Evolutionary conservation across 1,139 yeast genomes (phyloP), one percentile per base, ranked within the genome.

Genomic region (Saccharomycopsis hybrid): DNA sequence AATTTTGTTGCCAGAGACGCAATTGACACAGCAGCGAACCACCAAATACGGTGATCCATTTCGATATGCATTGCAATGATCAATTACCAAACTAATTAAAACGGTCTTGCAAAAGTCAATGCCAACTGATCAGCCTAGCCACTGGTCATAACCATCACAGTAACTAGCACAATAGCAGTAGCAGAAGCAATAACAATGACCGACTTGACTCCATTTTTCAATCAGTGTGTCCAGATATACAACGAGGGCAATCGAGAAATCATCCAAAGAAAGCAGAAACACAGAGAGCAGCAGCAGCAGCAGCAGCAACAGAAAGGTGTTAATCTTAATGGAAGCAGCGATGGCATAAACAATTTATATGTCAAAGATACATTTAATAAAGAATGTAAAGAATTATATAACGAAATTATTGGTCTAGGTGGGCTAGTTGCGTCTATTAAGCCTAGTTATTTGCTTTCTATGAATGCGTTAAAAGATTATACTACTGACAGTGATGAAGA

Each of bases 151-250:
- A n/a, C n/a, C n/a, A n/a, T n/a, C n/a, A n/a, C n/a, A n/a, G n/a
- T n/a, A n/a, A n/a, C n/a, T n/a, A n/a, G n/a, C n/a, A n/a, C n/a
- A n/a, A n/a, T n/a, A n/a, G n/a, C n/a, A n/a, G n/a, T n/a, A n/a
- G n/a, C n/a, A n/a, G n/a, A n/a, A n/a, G n/a, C n/a, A n/a, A n/a
- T n/a, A n/a, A 25, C 25, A 18, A 78, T 78, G 85, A 62, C 77
- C 1, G 80, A 80, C 56, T 60, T 76, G 35, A 80, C 85, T 1
- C 76, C 75, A 1, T 60, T 72, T 25, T 80, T 80, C 60, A 61
- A 63, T 37, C 75, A 73, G 55, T 74, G 80, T 55, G 77, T 77
- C 4, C 58, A 62, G 3, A 72, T 78, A 33, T 71, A 76, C 2
- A 67, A 62, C 43, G 63, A 60, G 39, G 56, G 60, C 45, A 52